These are phyloP conservation scores for Groenewaldozyma tartarivorans DNA, from an alignment of 805 yeast species.

Conservation along the genomic window DNA sequence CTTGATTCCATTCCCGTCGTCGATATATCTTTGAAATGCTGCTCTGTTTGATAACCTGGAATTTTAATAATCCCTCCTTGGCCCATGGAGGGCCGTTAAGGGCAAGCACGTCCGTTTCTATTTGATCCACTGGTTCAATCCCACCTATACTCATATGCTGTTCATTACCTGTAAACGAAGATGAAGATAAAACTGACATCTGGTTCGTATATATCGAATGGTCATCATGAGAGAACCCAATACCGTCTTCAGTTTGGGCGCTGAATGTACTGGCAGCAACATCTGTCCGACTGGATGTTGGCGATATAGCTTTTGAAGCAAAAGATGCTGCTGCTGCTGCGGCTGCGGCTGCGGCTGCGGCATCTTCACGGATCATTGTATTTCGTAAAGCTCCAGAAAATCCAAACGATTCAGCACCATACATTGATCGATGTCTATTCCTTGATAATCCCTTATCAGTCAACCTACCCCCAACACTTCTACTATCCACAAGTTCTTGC, in stretches of 20 bases:
- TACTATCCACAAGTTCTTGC: conserved; percentile 10
- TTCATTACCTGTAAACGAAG: neutral
- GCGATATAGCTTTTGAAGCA: neutral
- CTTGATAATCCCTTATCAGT: too few species aligned
- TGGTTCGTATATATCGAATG: neutral
- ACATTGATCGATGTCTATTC: neutral
- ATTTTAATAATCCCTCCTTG: conserved; percentile 53
- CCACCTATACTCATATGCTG: neutral
- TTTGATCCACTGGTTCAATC: neutral
- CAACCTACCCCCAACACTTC: too few species aligned
- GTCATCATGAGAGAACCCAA: neutral
- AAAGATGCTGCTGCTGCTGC: neutral
- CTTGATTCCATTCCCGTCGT: conserved; percentile 33
- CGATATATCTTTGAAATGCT: conserved; percentile 14
- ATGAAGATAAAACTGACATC: neutral
- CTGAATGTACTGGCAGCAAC: neutral
- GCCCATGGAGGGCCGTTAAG: conserved; percentile 68
- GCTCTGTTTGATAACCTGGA: conserved; percentile 16
- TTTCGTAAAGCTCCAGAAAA: conserved; percentile 20
- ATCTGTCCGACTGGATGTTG: neutral
- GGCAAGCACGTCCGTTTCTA: conserved; percentile 34
- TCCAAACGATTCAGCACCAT: conserved; percentile 15
- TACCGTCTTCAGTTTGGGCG: neutral
- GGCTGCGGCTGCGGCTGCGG: conserved; percentile 4
- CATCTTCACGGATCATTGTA: conserved; percentile 19